Percentiles rank a stretch among this genome's conserved stretches.
These are phyloP conservation scores for Calonectria honghensis DNA, from an alignment of 2,329 filamentous ascomycete genomes.

Conservation along the genomic window DNA sequence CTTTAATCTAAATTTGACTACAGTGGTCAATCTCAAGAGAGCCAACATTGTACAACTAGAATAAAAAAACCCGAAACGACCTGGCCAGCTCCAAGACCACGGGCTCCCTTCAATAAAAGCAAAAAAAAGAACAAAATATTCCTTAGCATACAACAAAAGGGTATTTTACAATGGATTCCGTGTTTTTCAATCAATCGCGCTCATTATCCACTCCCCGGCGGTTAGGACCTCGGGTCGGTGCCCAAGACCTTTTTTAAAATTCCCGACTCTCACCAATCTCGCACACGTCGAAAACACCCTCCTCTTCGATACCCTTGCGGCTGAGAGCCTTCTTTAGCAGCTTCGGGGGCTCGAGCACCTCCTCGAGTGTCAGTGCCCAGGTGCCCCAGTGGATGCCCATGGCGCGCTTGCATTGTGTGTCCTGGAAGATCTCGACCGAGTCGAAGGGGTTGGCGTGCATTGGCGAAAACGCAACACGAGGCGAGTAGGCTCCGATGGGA, in stretches of 20 bases:
- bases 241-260: conserved; percentile 68
- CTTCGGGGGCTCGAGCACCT: conserved; percentile 87
- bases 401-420: conserved; percentile 85
- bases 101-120: not conserved
- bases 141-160: conserved; percentile 32
- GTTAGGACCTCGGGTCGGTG: not conserved
- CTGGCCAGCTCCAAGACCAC: conserved; percentile 6
- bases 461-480: conserved; percentile 81
- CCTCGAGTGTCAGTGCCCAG: conserved; percentile 90
- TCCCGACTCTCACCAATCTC: conserved; percentile 89
- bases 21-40: conserved; percentile 19
- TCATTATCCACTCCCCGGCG: not conserved
- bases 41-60: not conserved
- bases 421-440: conserved; percentile 90
- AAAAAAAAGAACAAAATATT: conserved; percentile 9
- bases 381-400: conserved; percentile 96
- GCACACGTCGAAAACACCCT: conserved; percentile 86
- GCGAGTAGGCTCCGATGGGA: conserved; percentile 92
- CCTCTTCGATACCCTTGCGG: conserved; percentile 79
- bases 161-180: conserved; percentile 37
- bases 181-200: conserved; percentile 14
- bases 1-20: conserved; percentile 22
- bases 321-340: conserved; percentile 83
- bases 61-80: not conserved
- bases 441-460: conserved; percentile 93